Evolutionary conservation across 192 early-diverging fungal species (phyloP), one percentile per base, ranked within the genome.

Genomic region (Backusella liffmaniae): DNA sequence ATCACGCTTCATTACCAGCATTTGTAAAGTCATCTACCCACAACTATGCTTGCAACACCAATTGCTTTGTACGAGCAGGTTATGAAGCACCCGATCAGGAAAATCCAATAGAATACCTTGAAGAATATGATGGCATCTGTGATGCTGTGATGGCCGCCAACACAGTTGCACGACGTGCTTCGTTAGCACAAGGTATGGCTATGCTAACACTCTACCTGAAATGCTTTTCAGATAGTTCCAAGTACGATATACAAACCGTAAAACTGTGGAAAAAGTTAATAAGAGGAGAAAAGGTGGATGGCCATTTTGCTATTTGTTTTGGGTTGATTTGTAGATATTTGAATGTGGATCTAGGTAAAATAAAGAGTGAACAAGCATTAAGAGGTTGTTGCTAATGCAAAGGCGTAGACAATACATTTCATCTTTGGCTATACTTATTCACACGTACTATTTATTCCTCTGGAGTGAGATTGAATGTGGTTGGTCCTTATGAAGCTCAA

Each of bases 401-500:
- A 49, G 15, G 18, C 29, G 68, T 67, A 92, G 92, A 88, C 7
- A 90, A 91, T 49, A 88, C 92, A 12, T 83, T 90, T 74, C 90
- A 92, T 73, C 85, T 97, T 41, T 92, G 89, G 73, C 73, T 98
- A 67, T 97, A 95, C 80, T 83, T 95, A 39, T 94, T 94, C 86
- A 89, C 91, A n/a, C 91, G 97, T 12, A 88, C 93, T n/a, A 79
- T 96, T 9, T 87, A 96, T 62, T 96, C 95, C 1, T 91, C 95
- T 0, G 95, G 95, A 6, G 92, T 98, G 29, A 88, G 97, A 12
- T 85, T 98, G 35, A 96, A 96, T 77, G 85, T 97, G 8, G 85
- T 96, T 53, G 97, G 97, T 1, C 97, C 97, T 6, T 95, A 96
- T 79, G 88, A 92, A 67, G 94, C 93, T 5, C 97, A 98, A 75